A percentile compares a stretch with the other conserved stretches of the same genome.
phyloP scores from a whole-genome alignment of 2,329 filamentous ascomycete species.

The Colletotrichum sp. region DNA sequence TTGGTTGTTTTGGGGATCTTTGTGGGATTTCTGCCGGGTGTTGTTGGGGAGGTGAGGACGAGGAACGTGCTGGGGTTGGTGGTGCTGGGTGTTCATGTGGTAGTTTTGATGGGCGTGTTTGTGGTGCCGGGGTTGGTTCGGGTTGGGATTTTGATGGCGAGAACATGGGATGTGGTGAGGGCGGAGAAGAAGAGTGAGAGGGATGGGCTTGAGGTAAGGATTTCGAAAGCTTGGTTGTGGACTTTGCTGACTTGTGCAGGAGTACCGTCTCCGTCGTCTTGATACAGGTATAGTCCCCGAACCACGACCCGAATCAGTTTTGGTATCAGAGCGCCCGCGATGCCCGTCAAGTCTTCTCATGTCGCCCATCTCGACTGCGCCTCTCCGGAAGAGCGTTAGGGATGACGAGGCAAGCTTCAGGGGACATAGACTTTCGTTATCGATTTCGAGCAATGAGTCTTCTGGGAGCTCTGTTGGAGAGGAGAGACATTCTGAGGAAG shows the following conservation, averaged over 20 bases:
- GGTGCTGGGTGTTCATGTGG: not conserved
- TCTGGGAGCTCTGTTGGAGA: not conserved
- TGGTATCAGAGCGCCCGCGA: not conserved
- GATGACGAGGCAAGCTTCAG: not conserved
- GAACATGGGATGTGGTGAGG: not conserved
- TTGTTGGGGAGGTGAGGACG: not conserved
- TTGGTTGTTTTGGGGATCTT: not conserved
- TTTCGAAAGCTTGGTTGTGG: not conserved
- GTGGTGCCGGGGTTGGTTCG: not conserved
- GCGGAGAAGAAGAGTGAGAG: not conserved
- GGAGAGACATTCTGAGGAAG: not conserved
- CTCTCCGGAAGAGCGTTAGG: not conserved
- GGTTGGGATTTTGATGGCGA: not conserved
- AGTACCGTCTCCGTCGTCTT: not conserved
- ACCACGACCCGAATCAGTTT: accelerated
- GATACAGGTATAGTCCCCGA: not conserved
- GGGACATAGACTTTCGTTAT: not conserved
- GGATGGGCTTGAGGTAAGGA: not conserved
- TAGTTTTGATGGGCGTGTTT: not conserved
- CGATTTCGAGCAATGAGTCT: not conserved
- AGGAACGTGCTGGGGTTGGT: not conserved
- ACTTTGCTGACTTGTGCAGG: not conserved
- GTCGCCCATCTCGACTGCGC: not conserved
- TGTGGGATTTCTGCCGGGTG: not conserved
- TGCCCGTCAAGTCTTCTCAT: not conserved